Evolutionary conservation across 495 filamentous ascomycete genomes (phyloP).

Genomic region (Penicillium steckii): DNA sequence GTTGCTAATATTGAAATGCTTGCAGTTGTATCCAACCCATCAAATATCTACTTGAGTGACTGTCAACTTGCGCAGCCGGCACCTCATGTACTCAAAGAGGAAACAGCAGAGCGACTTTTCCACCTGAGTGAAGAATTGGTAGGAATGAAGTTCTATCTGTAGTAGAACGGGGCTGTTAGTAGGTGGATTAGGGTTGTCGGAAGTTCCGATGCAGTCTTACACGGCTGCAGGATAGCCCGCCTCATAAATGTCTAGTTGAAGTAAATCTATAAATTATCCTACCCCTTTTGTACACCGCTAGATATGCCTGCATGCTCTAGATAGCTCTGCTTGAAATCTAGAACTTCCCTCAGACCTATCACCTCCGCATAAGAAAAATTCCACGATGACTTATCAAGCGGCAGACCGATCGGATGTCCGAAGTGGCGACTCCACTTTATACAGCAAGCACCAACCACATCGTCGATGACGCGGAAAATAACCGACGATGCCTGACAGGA

Average conservation of each 20-base stretch:
- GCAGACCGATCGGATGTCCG: constrained; percentile 27
- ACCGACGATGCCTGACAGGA: constrained; percentile 8
- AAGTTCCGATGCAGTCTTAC: constrained; percentile 4
- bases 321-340: background rate
- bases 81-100: constrained; percentile 29
- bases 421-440: constrained; percentile 18
- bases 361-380: constrained; percentile 2
- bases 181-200: constrained; percentile 3
- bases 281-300: too few species aligned
- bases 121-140: constrained; percentile 50
- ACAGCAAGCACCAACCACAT: constrained; percentile 14
- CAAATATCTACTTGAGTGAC: constrained; percentile 24
- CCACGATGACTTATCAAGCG: constrained; percentile 10
- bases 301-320: too few species aligned
- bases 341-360: background rate
- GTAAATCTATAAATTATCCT: too few species aligned
- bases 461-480: constrained; percentile 18
- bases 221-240: too few species aligned
- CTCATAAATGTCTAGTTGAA: too few species aligned
- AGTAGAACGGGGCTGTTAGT: background rate
- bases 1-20: background rate
- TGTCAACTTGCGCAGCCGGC: constrained; percentile 24
- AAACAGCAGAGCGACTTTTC: constrained; percentile 42
- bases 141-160: constrained; percentile 29
- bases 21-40: constrained; percentile 13